Evolutionary conservation across 2,329 filamentous ascomycete genomes (phyloP).

Genomic region (Fusarium tuaranense): DNA sequence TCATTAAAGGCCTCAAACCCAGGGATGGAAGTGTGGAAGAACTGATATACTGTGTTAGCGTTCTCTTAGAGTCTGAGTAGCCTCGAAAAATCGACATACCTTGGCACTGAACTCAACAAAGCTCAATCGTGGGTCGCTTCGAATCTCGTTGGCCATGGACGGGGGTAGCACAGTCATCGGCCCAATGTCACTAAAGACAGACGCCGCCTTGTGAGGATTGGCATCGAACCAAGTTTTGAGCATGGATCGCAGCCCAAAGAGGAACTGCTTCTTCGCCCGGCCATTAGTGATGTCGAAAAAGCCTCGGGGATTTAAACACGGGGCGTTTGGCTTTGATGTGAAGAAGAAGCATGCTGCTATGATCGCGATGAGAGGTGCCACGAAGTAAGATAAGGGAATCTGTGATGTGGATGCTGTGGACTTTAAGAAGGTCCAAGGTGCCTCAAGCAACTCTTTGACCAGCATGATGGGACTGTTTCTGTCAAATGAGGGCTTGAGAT

Average conservation of each 20-base stretch:
- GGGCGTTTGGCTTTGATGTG: background rate
- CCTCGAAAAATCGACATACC: background rate
- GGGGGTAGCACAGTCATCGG: background rate
- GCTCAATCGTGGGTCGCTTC: background rate
- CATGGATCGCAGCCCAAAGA: background rate
- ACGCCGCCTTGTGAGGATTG: background rate
- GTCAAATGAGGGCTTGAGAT: background rate
- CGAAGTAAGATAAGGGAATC: background rate
- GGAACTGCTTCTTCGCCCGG: background rate
- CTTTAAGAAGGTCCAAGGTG: background rate
- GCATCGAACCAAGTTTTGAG: background rate
- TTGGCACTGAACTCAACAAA: background rate
- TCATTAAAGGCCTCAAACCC: background rate
- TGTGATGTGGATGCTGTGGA: background rate
- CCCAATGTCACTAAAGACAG: background rate
- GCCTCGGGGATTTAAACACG: background rate
- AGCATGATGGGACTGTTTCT: background rate
- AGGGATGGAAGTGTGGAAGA: background rate
- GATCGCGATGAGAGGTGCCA: background rate
- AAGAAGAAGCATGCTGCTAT: background rate
- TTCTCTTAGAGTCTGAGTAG: accelerated
- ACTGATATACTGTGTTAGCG: background rate
- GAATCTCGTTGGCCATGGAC: background rate
- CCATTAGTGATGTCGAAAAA: background rate
- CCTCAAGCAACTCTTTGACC: background rate